Conservation (phyloP, 306 rosid species). For the Morella rubra region DNA sequence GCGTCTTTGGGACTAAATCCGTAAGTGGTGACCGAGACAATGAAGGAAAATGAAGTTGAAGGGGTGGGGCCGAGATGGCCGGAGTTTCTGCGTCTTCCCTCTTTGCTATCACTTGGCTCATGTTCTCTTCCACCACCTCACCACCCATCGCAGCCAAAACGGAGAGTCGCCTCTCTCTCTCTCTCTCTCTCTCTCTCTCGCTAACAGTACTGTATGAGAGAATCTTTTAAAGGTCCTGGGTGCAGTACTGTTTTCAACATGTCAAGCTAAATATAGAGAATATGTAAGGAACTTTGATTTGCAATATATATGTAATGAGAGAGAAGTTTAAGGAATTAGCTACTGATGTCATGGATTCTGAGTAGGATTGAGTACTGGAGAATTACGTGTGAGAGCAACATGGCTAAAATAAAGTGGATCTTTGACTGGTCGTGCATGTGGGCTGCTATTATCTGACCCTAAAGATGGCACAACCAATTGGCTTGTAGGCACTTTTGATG, state of each 20-base stretch:
- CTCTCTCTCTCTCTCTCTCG: too few species aligned
- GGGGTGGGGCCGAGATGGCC: conserved; percentile 23
- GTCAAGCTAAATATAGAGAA: too few species aligned
- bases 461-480: conserved; percentile 17
- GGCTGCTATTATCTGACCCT: conserved; percentile 9
- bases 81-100: not conserved
- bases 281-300: too few species aligned
- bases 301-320: not conserved
- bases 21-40: conserved; percentile 8
- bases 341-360: conserved; percentile 5
- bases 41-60: conserved; percentile 27
- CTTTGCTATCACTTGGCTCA: not conserved
- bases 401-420: not conserved
- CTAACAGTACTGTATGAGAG: not conserved
- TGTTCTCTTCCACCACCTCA: conserved; percentile 33
- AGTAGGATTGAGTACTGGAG: not conserved
- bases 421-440: conserved; percentile 3
- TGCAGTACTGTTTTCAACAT: not conserved
- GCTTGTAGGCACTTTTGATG: not conserved
- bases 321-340: not conserved
- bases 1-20: conserved; percentile 18
- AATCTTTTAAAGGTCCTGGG: not conserved
- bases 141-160: not conserved
- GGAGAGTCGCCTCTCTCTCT: not conserved
- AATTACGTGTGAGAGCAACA: not conserved